phyloP scores from a whole-genome alignment of 768 basidiomycete genomes.

The Tulasnella sp. region DNA sequence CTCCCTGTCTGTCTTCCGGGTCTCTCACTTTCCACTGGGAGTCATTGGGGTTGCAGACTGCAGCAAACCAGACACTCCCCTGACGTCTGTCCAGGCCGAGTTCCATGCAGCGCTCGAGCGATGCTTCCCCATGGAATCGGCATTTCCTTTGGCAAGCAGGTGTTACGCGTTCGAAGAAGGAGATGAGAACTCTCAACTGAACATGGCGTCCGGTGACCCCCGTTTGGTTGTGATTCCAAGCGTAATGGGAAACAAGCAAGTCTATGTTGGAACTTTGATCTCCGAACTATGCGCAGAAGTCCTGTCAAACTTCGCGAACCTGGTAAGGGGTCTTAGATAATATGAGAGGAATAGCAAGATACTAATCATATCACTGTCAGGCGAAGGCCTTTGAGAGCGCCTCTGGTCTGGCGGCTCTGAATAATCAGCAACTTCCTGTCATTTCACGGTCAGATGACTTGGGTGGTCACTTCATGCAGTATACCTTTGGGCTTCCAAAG shows the following conservation, averaged over 20 bases:
- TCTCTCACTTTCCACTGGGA: slow-evolving; percentile 74
- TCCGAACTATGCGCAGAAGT: slow-evolving; percentile 84
- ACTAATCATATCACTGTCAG: slow-evolving; percentile 29
- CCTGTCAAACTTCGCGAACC: slow-evolving; percentile 68
- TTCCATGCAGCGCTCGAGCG: slow-evolving; percentile 55
- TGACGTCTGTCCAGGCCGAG: slow-evolving; percentile 45
- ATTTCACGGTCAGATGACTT: slow-evolving; percentile 17
- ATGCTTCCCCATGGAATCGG: slow-evolving; percentile 50
- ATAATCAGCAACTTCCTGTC: slow-evolving; percentile 25
- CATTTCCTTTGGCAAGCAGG: slow-evolving; percentile 68
- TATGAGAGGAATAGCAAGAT: neutral
- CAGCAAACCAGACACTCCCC: slow-evolving; percentile 43
- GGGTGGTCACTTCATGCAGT: slow-evolving; percentile 9
- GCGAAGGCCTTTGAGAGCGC: slow-evolving; percentile 70
- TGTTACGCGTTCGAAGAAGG: slow-evolving; percentile 79
- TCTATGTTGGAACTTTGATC: slow-evolving; percentile 79
- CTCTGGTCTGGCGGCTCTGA: slow-evolving; percentile 70
- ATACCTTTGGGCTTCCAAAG: neutral
- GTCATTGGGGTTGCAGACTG: slow-evolving; percentile 73
- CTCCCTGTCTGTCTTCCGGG: slow-evolving; percentile 59
- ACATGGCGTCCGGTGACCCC: slow-evolving; percentile 39
- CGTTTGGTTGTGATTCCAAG: slow-evolving; percentile 67
- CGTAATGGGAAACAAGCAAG: slow-evolving; percentile 75
- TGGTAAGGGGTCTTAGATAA: slow-evolving; percentile 42
- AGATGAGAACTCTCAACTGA: slow-evolving; percentile 42